These are phyloP conservation scores for Aphanomyces cochlioides DNA, from an alignment of 352 stramenopile genomes.

Conservation along the genomic window DNA sequence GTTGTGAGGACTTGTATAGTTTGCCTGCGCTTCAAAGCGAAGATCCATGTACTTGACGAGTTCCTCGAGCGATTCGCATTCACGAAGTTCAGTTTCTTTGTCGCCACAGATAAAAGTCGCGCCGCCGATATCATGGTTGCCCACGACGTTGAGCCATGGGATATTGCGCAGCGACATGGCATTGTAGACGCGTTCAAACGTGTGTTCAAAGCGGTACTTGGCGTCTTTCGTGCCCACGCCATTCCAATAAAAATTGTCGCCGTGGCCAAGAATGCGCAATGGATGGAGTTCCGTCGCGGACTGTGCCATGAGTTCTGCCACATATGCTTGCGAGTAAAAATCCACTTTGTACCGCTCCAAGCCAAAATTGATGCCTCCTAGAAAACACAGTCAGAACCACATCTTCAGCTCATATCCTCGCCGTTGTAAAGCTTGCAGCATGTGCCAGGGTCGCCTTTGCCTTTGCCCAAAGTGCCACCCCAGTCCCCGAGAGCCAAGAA, in stretches of 20 bases:
- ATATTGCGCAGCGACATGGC: conserved; percentile 34
- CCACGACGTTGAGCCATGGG: conserved; percentile 76
- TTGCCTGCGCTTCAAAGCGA: conserved; percentile 68
- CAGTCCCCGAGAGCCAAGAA: conserved; percentile 18
- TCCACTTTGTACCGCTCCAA: conserved; percentile 40
- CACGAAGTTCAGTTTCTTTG: conserved; percentile 32
- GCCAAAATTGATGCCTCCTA: neutral
- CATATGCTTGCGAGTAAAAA: conserved; percentile 34
- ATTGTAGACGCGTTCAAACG: conserved; percentile 41
- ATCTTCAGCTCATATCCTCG: neutral
- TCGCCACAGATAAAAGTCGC: conserved; percentile 67
- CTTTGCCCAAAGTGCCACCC: conserved; percentile 31
- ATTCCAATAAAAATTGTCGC: conserved; percentile 51
- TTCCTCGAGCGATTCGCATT: conserved; percentile 47
- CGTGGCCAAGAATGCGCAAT: conserved; percentile 39
- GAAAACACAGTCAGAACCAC: neutral
- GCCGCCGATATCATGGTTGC: conserved; percentile 83
- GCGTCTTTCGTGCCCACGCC: conserved; percentile 38
- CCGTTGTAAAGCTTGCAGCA: conserved; percentile 87
- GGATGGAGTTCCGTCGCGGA: conserved; percentile 38
- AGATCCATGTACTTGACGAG: conserved; percentile 51
- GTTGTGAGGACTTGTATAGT: conserved; percentile 74
- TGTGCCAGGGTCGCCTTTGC: conserved; percentile 78
- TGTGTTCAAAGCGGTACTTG: conserved; percentile 39
- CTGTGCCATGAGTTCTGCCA: conserved; percentile 41